Base-by-base conservation (phyloP, 768 basidiomycete species). In the Brasilioporus rufonigricans region DNA sequence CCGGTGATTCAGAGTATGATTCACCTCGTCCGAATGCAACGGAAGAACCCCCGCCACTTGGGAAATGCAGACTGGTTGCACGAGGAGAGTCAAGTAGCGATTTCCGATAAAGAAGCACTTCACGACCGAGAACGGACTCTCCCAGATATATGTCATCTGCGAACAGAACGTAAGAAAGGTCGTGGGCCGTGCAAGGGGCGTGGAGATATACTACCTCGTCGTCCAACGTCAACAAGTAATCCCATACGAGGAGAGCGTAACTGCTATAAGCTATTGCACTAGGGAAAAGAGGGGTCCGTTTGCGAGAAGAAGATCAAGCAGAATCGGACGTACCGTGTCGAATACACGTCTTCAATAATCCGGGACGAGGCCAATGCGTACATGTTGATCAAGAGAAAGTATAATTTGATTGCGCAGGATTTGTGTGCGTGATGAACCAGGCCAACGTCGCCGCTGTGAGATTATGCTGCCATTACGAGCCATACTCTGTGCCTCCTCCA, bases 201-300 rank as follows among this genome's bases (percentile, higher is more conserved):
- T 47, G 31, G 19, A 26, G 32, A 29, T 21, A 19, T 23, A 39
- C 23, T 23, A 43, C 53, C 19, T 54, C 53, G 23, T 54, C 53
- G 26, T 54, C 53, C 40, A 54, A 24, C 24, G 53, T 54, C 47
- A 48, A 43, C 24, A 54, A 35, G 47, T 54, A 44, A 29, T 54
- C 53, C 53, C 53, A 54, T 4, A 43, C n/a, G 32, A 54, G 53
- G 19, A 43, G 32, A 43, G 47, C 14, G 33, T 27, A 48, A 31
- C 53, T 27, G 14, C 53, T 43, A 26, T 35, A 54, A 12, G 40
- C 26, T 12, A 54, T 18, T 5, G 53, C 19, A 6, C 53, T 54
- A 43, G 21, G 9, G 7, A 35, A 23, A 31, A 47, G 10, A 19
- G 26, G 2, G 24, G 12, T 16, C 3, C 4, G 21, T 41, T 48